Percentiles rank a stretch among this genome's conserved stretches.
These are phyloP conservation scores for Ganoderma lucidum DNA, from an alignment of 1,284 basidiomycete genomes.

Conservation along the genomic window DNA sequence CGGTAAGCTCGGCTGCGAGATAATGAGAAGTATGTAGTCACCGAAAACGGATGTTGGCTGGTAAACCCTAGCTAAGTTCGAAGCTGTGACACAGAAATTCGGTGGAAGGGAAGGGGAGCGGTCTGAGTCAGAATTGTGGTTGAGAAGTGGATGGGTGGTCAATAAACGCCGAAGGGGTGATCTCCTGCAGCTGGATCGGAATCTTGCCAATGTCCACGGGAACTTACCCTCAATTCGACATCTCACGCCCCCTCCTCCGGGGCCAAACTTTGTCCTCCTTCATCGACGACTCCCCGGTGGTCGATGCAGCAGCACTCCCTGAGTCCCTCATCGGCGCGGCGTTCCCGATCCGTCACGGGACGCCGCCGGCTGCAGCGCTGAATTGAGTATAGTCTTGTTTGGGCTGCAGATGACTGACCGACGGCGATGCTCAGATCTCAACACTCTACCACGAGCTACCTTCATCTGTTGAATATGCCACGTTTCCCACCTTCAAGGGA, in stretches of 20 bases:
- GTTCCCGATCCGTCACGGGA: neutral
- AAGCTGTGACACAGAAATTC: neutral
- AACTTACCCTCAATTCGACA: neutral
- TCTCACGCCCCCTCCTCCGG: neutral
- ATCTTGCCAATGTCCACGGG: neutral
- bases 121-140: neutral
- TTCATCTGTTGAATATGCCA: constrained; percentile 1
- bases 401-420: neutral
- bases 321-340: neutral
- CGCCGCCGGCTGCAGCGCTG: neutral
- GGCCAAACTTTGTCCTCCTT: neutral
- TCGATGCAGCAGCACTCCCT: neutral
- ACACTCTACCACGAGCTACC: neutral
- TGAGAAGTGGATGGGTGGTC: neutral
- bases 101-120: neutral
- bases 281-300: neutral
- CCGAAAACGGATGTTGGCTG: neutral
- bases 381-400: neutral
- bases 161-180: neutral
- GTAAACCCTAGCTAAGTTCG: neutral
- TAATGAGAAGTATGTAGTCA: neutral
- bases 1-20: neutral
- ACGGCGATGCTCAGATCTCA: neutral
- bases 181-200: neutral
- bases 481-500: neutral